Conservation (phyloP, 768 basidiomycete genomes). For the Aureoboletus auriporus region DNA sequence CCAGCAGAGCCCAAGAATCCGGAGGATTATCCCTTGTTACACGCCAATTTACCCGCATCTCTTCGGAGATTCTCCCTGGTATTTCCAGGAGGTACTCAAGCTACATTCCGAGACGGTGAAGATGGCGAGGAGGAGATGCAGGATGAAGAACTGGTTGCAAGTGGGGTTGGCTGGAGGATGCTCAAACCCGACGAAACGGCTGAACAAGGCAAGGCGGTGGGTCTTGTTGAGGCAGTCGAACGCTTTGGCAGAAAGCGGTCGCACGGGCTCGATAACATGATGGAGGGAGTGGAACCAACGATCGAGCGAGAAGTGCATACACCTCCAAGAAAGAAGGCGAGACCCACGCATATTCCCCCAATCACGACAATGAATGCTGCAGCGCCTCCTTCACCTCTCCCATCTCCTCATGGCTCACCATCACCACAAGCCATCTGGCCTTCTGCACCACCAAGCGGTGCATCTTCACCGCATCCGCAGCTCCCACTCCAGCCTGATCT, state of each 20-base stretch:
- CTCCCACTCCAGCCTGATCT: conserved; percentile 79
- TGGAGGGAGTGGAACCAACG: conserved; percentile 72
- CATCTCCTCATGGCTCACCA: conserved; percentile 83
- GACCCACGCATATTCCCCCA: conserved; percentile 53
- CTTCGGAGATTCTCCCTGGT: conserved; percentile 72
- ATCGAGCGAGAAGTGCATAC: conserved; percentile 41
- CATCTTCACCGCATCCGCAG: conserved; percentile 64
- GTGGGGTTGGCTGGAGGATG: conserved; percentile 74
- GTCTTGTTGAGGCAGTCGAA: conserved; percentile 77
- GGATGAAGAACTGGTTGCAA: conserved; percentile 63
- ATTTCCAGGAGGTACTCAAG: conserved; percentile 77
- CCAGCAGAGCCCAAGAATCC: conserved; percentile 71
- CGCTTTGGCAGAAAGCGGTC: conserved; percentile 67
- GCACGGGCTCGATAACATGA: conserved; percentile 50
- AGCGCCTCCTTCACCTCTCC: conserved; percentile 79
- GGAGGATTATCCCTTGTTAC: conserved; percentile 74
- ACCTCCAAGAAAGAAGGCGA: conserved; percentile 73
- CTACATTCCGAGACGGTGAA: conserved; percentile 73
- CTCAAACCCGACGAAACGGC: conserved; percentile 58
- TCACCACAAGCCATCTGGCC: conserved; percentile 75
- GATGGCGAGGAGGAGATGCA: conserved; percentile 62
- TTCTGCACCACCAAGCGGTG: conserved; percentile 75
- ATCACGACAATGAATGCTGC: conserved; percentile 67
- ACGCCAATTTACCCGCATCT: conserved; percentile 69
- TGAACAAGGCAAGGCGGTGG: conserved; percentile 51